Evolutionary conservation across 1,284 basidiomycete species (phyloP).

Genomic region (Cryptococcus neoformans): DNA sequence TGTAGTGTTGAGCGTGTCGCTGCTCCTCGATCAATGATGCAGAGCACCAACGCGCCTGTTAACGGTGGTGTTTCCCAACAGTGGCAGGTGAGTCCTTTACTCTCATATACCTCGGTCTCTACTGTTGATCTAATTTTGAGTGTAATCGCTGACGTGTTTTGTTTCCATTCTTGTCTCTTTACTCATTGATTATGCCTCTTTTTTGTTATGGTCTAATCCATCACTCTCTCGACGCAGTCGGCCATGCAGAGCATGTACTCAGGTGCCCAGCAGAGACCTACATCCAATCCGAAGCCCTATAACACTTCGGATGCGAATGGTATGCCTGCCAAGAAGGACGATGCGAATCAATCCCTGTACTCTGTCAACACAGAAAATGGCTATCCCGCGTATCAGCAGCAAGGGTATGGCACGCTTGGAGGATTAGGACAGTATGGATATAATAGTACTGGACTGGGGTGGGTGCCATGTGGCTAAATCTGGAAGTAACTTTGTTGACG

Average conservation of each 20-base stretch:
- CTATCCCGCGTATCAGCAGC: constrained; percentile 7
- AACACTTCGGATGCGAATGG: constrained; percentile 14
- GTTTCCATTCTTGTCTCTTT: not conserved
- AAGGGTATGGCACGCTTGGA: not conserved
- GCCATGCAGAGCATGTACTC: constrained; percentile 22
- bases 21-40: too few relatives aligned
- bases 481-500: not conserved
- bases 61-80: too few relatives aligned
- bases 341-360: not conserved
- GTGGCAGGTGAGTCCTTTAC: too few relatives aligned
- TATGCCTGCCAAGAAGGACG: constrained; percentile 15
- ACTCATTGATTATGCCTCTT: not conserved
- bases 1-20: too few relatives aligned
- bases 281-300: constrained; percentile 35
- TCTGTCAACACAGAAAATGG: not conserved
- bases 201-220: not conserved
- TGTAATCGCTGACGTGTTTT: too few relatives aligned
- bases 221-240: constrained; percentile 1
- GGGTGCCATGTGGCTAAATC: constrained; percentile 8
- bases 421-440: too few relatives aligned
- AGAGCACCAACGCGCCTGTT: too few relatives aligned
- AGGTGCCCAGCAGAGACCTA: constrained; percentile 25
- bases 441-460: constrained; percentile 24
- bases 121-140: too few relatives aligned
- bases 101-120: too few relatives aligned